These are phyloP conservation scores for Nigrospora oryzae DNA, from an alignment of 2,329 filamentous ascomycete genomes.

Conservation along the genomic window DNA sequence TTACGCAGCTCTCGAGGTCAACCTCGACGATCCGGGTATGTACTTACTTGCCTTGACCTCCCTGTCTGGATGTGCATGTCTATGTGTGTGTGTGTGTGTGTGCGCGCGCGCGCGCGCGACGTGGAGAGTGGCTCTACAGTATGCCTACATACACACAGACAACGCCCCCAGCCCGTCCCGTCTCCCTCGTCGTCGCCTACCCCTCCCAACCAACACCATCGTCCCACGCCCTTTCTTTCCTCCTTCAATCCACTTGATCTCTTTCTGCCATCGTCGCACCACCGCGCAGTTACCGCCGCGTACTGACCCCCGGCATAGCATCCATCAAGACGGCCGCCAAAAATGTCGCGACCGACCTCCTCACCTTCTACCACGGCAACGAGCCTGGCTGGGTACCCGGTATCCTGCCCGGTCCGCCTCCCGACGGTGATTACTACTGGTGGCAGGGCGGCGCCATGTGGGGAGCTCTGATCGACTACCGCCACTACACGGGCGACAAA, in stretches of 20 bases:
- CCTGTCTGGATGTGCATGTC: no score
- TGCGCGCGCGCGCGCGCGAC: no score
- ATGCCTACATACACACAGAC: no score
- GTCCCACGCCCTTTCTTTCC: background rate
- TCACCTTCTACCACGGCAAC: conserved; percentile 43
- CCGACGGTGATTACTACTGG: conserved; percentile 58
- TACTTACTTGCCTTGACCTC: conserved; percentile 1
- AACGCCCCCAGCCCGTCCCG: no score
- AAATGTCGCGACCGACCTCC: conserved; percentile 39
- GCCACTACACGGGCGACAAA: conserved; percentile 56
- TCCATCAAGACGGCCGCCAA: conserved; percentile 37
- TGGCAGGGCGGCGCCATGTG: conserved; percentile 66
- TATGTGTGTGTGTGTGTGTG: no score
- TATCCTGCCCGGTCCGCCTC: conserved; percentile 47
- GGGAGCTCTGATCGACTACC: conserved; percentile 62
- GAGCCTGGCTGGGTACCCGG: conserved; percentile 43
- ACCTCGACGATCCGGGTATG: conserved; percentile 19
- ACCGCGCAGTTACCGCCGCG: background rate
- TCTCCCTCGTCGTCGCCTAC: no score
- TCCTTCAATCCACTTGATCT: background rate
- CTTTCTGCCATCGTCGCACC: background rate
- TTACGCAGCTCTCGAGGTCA: conserved; percentile 16
- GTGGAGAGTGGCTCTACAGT: no score
- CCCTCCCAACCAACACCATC: background rate
- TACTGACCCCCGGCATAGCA: conserved; percentile 18